Evolutionary conservation across 352 stramenopile species (phyloP), one percentile per base, ranked within the genome.

Genomic region (Globisporangium mamillatum): DNA sequence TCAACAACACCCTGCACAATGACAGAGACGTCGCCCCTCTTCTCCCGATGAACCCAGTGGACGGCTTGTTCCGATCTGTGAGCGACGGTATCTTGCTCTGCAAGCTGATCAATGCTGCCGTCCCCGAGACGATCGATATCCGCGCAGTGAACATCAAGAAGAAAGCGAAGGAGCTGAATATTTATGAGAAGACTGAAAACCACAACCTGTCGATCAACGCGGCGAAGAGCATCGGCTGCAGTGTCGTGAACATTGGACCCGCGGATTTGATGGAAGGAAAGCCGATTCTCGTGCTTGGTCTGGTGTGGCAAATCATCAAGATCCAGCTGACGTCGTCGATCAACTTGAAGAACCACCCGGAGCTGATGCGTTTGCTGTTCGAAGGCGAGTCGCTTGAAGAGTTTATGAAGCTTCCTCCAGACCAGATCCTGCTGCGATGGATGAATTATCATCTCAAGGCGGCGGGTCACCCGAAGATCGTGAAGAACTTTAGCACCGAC

Each of bases 221-320:
- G 1, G 93, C 93, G 68, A 96, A 96, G 77, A 93, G 81, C 61
- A 97, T 98, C 57, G 93, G 93, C 55, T 98, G 93, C 77, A 93
- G 89, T 60, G 88, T 98, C 48, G 91, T 97, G 58, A 98, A 98
- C 70, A 96, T 98, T 74, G 93, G 93, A 22, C 88, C 93, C 0
- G 76, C 85, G 10, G 88, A 95, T 71, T 68, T 95, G 63, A 87
- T 95, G 27, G 83, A 92, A 73, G 88, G 88, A 34, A 90, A 90
- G 46, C 89, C 89, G 0, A 97, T 97, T 48, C 74, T 98, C 4
- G 90, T 98, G 63, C 84, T 98, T 14, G 93, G 92, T 7, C 72
- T 98, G 29, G 84, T 98, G 18, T 98, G 93, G 93, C 93, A 98
- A 69, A 97, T 98, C 68, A 97, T 98, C 76, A 95, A 96, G 77